These are phyloP conservation scores for Hericium coralloides DNA, from an alignment of 768 basidiomycete species.

Conservation along the genomic window DNA sequence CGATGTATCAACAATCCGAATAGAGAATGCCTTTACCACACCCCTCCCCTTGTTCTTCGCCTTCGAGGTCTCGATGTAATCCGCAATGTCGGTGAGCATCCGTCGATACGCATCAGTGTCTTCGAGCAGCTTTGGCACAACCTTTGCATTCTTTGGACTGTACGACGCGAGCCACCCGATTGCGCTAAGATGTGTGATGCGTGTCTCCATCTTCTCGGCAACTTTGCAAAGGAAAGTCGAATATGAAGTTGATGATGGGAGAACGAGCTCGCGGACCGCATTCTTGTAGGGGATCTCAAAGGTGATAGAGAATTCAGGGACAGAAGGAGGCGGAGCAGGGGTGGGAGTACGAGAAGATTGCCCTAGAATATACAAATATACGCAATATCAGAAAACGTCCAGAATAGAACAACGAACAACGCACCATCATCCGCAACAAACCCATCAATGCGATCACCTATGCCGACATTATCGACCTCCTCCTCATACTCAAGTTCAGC, in stretches of 20 bases:
- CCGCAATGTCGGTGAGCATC: constrained; percentile 9
- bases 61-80: background rate
- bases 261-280: background rate
- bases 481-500: background rate
- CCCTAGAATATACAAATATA: background rate
- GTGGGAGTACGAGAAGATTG: background rate
- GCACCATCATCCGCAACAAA: background rate
- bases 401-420: background rate
- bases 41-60: background rate
- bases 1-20: background rate
- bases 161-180: constrained; percentile 14
- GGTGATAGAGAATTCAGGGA: background rate
- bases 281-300: background rate
- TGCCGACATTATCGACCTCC: background rate
- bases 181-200: background rate
- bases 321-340: no score
- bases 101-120: constrained; percentile 4
- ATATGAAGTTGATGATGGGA: background rate
- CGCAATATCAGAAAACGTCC: background rate
- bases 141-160: constrained; percentile 12
- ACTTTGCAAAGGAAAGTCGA: background rate
- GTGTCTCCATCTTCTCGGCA: background rate
- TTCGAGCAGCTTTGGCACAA: constrained; percentile 15
- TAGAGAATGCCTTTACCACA: background rate
- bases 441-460: background rate